These are phyloP conservation scores for Penicillium canariense DNA, from an alignment of 495 filamentous ascomycete genomes.

Conservation along the genomic window DNA sequence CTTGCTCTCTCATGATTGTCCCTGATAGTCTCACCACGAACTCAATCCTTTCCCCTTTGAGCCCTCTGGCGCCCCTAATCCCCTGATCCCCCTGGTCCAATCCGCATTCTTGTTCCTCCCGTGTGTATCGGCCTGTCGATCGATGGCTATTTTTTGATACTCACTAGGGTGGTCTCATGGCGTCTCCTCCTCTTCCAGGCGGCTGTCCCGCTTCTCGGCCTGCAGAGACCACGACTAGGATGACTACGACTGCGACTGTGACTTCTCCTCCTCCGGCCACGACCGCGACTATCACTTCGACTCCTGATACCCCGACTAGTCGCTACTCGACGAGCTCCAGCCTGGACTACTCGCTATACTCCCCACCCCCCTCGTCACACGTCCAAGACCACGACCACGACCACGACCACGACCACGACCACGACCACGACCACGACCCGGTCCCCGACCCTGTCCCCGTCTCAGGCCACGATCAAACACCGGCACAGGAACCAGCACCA, in stretches of 20 bases:
- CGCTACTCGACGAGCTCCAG: slow-evolving; percentile 1
- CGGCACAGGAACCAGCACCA: background rate
- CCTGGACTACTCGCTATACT: slow-evolving; percentile 16
- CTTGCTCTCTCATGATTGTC: background rate
- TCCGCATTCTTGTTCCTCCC: slow-evolving; percentile 19
- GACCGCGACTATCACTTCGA: slow-evolving; percentile 9
- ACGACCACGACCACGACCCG: background rate
- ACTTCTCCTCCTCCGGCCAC: background rate
- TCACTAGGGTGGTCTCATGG: slow-evolving; percentile 27
- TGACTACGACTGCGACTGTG: background rate
- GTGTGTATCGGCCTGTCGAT: slow-evolving; percentile 31
- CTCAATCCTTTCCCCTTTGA: slow-evolving; percentile 19
- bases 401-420: background rate
- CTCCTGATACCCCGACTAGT: slow-evolving; percentile 3
- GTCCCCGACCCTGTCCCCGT: too few relatives aligned
- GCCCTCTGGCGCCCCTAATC: slow-evolving; percentile 9
- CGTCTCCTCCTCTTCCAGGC: slow-evolving; percentile 27
- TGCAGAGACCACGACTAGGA: background rate
- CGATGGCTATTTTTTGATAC: slow-evolving; percentile 31
- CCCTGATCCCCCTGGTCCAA: slow-evolving; percentile 21
- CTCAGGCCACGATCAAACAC: background rate
- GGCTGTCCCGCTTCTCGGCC: slow-evolving; percentile 23
- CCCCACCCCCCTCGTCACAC: slow-evolving; percentile 20
- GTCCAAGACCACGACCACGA: background rate
- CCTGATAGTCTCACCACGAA: slow-evolving; percentile 11